Base-by-base conservation (phyloP, 352 stramenopile species). In the Discostella stelligera region DNA sequence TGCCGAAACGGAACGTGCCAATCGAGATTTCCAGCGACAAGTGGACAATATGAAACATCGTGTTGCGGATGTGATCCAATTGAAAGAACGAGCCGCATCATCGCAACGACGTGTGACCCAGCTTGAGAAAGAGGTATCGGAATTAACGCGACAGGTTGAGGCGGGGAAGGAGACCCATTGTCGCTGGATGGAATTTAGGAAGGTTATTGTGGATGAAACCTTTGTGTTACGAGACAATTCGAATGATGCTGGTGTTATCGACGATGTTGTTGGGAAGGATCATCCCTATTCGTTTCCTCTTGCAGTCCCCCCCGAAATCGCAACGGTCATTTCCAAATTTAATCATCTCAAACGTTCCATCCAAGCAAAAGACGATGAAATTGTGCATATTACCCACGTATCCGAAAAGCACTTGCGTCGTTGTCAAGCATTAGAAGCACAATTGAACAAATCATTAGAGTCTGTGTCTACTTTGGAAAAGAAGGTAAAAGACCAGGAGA, bases 1-100 rank as follows among this genome's bases (percentile, higher is more conserved):
- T n/a, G 79, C 85, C 23, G 85, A 93, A 52, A 62, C 71, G 18
- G 85, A 93, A 71, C 79, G 88, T 41, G 71, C 74, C n/a, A 83
- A 86, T 72, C 79, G 88, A 39, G 79, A 91, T 60, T 69, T 83
- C 13, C 54, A 71, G 27, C 71, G 80, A 30, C 74, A 78, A 37
- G 66, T 80, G 25, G 66, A 82, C 5, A 73, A 64, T 27, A 66
- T 71, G 72, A 81, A 77, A 49, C 69, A 21, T 27, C 77, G 81
- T n/a, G 52, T 67, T 2, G 55, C 81, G n/a, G 71, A 89, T 55
- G 71, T 84, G 32, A 37, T 88, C 0, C 50, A 82, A 9, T 50
- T 82, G 9, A 82, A 75, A 62, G 88, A 93, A 71, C 41, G 58
- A 14, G 50, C 56, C 14, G 21, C 30, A 32, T 62, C 71, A 4